Conservation (phyloP, 1,284 basidiomycete species). For the Neonothopanus nambi region DNA sequence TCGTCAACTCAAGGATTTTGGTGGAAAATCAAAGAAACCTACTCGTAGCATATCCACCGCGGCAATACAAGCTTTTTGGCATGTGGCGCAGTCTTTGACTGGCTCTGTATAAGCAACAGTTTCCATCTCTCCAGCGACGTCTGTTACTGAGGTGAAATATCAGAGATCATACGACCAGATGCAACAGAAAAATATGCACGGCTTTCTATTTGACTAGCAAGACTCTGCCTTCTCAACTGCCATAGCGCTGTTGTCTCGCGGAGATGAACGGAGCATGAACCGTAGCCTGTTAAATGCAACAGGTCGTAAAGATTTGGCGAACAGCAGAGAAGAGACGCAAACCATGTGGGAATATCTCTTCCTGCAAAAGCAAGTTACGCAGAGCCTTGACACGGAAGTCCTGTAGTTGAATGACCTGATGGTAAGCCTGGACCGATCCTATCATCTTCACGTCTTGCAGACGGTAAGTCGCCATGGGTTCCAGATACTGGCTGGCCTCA, state of each 20-base stretch:
- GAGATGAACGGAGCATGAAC: constrained; percentile 51
- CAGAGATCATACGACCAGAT: background rate
- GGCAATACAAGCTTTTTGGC: constrained; percentile 54
- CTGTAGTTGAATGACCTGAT: constrained; percentile 58
- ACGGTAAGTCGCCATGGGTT: constrained; percentile 56
- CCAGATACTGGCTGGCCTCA: constrained; percentile 55
- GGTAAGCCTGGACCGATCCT: constrained; percentile 57
- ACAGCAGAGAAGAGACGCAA: constrained; percentile 12
- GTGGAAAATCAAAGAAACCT: constrained; percentile 23
- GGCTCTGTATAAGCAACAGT: constrained; percentile 34
- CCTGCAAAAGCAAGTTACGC: constrained; percentile 47
- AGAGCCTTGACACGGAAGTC: constrained; percentile 50
- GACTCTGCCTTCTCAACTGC: constrained; percentile 45
- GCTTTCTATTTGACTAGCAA: constrained; percentile 49
- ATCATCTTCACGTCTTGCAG: constrained; percentile 50
- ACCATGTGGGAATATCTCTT: constrained; percentile 69
- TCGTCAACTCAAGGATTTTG: too few relatives aligned
- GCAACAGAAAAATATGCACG: constrained; percentile 35
- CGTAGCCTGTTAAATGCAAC: constrained; percentile 48
- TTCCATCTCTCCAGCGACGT: constrained; percentile 63
- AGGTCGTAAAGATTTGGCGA: background rate
- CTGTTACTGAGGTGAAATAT: constrained; percentile 45
- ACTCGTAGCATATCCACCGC: constrained; percentile 70
- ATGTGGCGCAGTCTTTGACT: constrained; percentile 45
- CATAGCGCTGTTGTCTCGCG: constrained; percentile 44